Percentiles rank a stretch among this genome's conserved stretches.
phyloP scores from a whole-genome alignment of 345 rosid species.

The Gossypium arboreum region DNA sequence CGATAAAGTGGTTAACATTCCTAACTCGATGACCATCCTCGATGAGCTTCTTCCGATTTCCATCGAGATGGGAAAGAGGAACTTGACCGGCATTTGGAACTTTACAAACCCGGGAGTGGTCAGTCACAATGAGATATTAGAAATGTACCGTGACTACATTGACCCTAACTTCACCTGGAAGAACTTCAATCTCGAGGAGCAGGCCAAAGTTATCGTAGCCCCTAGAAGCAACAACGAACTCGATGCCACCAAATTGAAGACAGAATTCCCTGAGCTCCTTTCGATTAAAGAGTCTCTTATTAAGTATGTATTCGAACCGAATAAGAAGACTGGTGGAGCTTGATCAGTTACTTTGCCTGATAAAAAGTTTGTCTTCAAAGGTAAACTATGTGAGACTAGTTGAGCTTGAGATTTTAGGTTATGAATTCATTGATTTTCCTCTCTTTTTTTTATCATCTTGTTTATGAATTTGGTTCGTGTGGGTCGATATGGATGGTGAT shows the following conservation, averaged over 20 bases:
- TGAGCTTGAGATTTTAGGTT: constrained; percentile 31
- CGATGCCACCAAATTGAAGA: constrained; percentile 64
- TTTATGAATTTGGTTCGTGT: constrained; percentile 21
- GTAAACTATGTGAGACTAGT: constrained; percentile 27
- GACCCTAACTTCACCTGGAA: constrained; percentile 73
- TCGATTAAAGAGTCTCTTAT: constrained; percentile 79
- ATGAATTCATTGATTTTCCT: constrained; percentile 17
- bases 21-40: constrained; percentile 91
- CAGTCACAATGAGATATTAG: constrained; percentile 81
- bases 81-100: constrained; percentile 88
- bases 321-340: constrained; percentile 48
- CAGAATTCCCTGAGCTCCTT: constrained; percentile 77
- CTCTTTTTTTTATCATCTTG: not conserved
- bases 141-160: constrained; percentile 67
- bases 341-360: not conserved
- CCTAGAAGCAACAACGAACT: constrained; percentile 97
- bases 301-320: constrained; percentile 77
- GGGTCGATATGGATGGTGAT: constrained; percentile 26
- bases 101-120: constrained; percentile 88
- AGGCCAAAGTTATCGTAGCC: constrained; percentile 81
- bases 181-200: constrained; percentile 84
- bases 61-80: constrained; percentile 94
- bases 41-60: constrained; percentile 88
- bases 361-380: constrained; percentile 33
- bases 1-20: constrained; percentile 78